Percentiles rank a stretch among this genome's conserved stretches.
These are phyloP conservation scores for Talaromyces sp. DNA, from an alignment of 2,329 filamentous ascomycete species.

Conservation along the genomic window DNA sequence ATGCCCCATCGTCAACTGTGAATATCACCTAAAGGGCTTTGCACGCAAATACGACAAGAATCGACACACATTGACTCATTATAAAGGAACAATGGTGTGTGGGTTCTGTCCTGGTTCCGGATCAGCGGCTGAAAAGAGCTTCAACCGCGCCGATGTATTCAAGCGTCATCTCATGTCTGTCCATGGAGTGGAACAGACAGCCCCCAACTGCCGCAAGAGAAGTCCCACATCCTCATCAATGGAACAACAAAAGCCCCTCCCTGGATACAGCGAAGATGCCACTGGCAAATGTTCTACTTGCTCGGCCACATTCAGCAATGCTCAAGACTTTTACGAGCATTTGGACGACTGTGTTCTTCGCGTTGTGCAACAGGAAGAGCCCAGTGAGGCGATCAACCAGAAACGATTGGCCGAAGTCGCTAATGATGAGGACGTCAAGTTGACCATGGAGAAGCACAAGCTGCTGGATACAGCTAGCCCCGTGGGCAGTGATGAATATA, in stretches of 20 bases:
- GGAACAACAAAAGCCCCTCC: slow-evolving; percentile 58
- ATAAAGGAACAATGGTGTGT: slow-evolving; percentile 96
- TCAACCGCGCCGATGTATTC: slow-evolving; percentile 94
- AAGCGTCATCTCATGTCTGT: slow-evolving; percentile 89
- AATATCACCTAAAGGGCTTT: slow-evolving; percentile 90
- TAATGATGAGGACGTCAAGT: slow-evolving; percentile 56
- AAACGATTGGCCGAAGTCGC: slow-evolving; percentile 59
- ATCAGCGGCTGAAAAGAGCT: slow-evolving; percentile 87
- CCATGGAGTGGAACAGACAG: slow-evolving; percentile 88
- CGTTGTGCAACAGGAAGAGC: slow-evolving; percentile 61
- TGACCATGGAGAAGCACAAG: slow-evolving; percentile 59
- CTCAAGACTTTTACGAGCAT: slow-evolving; percentile 97
- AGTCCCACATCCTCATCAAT: slow-evolving; percentile 45
- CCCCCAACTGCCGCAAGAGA: slow-evolving; percentile 86
- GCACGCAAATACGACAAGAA: slow-evolving; percentile 97
- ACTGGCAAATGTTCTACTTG: slow-evolving; percentile 92
- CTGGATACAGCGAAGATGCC: slow-evolving; percentile 70
- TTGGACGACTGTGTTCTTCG: slow-evolving; percentile 69
- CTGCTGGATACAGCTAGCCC: slow-evolving; percentile 51
- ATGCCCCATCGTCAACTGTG: slow-evolving; percentile 87
- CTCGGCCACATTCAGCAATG: slow-evolving; percentile 75
- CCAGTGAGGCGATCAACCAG: slow-evolving; percentile 58
- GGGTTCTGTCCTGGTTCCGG: slow-evolving; percentile 90
- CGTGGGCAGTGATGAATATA: slow-evolving; percentile 46
- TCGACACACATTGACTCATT: slow-evolving; percentile 87